Evolutionary conservation across 768 basidiomycete genomes (phyloP).

Genomic region (Kwoniella sp.): DNA sequence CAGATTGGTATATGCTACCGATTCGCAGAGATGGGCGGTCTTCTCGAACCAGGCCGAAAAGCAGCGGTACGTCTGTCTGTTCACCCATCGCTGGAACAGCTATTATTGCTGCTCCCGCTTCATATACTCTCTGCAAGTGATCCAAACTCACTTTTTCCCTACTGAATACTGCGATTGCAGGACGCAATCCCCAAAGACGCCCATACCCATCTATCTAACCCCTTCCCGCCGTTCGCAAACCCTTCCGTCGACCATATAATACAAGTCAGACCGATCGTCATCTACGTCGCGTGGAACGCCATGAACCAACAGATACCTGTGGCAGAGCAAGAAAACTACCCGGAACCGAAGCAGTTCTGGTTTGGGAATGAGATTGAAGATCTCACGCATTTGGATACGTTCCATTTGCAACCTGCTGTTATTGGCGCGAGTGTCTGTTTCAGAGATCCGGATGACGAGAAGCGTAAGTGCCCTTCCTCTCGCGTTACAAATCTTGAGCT

Average conservation of each 20-base stretch:
- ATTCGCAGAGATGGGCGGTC: constrained; percentile 75
- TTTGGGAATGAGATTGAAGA: constrained; percentile 65
- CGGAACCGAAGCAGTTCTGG: constrained; percentile 77
- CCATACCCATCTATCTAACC: neutral
- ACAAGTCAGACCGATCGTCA: constrained; percentile 71
- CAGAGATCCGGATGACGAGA: constrained; percentile 56
- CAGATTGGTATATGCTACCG: constrained; percentile 67
- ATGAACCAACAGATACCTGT: constrained; percentile 79
- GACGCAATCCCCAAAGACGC: constrained; percentile 10
- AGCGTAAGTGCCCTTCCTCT: too few species aligned
- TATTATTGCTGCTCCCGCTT: too few species aligned
- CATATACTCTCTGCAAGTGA: too few species aligned
- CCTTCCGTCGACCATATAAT: constrained; percentile 59
- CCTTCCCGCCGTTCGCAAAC: constrained; percentile 17
- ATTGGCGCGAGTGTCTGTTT: constrained; percentile 73
- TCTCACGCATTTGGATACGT: constrained; percentile 66
- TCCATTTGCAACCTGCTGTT: constrained; percentile 67
- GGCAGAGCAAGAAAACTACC: constrained; percentile 62
- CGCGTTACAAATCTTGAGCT: too few species aligned
- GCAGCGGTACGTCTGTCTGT: constrained; percentile 59
- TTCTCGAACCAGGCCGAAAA: constrained; percentile 72
- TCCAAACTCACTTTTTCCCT: too few species aligned
- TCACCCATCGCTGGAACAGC: neutral
- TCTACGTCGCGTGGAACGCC: constrained; percentile 83
- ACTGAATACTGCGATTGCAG: neutral